These are phyloP conservation scores for Ceratocystis smalleyi DNA, from an alignment of 2,329 filamentous ascomycete species.

Conservation along the genomic window DNA sequence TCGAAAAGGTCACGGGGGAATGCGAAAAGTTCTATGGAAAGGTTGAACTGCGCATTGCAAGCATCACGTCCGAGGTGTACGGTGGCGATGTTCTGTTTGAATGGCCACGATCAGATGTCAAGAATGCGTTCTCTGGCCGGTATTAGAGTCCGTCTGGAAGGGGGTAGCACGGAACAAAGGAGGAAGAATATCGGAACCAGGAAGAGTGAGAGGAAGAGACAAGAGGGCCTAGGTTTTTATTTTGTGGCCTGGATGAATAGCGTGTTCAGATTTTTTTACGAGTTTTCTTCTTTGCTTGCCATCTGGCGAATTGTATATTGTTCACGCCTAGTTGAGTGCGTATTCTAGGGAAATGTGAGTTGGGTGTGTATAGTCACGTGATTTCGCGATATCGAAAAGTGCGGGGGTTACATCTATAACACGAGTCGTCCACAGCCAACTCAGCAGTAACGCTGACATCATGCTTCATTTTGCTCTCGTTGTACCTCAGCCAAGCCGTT, in stretches of 20 bases:
- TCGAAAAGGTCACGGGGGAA: slow-evolving; percentile 41
- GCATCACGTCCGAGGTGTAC: slow-evolving; percentile 46
- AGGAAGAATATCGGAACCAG: background rate
- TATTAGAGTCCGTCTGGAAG: background rate
- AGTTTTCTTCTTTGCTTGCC: background rate
- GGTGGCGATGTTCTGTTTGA: slow-evolving; percentile 49
- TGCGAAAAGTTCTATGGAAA: slow-evolving; percentile 48
- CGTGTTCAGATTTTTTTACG: background rate
- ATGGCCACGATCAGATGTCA: slow-evolving; percentile 49
- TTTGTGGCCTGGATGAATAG: background rate
- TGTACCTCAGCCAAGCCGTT: background rate
- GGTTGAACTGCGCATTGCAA: slow-evolving; percentile 45
- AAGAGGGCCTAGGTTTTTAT: background rate
- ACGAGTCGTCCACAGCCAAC: background rate
- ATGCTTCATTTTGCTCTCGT: background rate
- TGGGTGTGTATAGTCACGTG: background rate
- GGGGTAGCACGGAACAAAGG: background rate
- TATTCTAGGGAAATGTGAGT: no score
- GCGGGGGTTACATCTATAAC: background rate
- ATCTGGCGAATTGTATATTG: no score
- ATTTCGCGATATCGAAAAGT: background rate
- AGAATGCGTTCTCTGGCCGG: slow-evolving; percentile 35
- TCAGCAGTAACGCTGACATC: background rate
- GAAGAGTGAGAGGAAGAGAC: background rate
- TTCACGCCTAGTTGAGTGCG: no score